phyloP scores from a whole-genome alignment of 805 yeast genomes.

The Wickerhamomyces rabaulensis region DNA sequence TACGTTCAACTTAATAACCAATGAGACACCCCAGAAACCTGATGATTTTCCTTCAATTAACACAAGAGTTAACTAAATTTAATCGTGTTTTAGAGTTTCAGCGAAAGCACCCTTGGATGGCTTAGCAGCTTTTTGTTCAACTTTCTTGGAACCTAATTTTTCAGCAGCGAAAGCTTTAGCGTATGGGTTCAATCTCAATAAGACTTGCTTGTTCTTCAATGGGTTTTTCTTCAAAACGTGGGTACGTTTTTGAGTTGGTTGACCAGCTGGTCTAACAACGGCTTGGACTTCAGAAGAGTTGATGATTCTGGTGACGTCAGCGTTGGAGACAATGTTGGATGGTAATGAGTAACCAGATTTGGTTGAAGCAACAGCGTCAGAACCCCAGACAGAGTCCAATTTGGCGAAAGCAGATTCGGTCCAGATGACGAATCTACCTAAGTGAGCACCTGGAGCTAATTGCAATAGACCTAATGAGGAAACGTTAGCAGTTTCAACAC shows the following conservation, averaged over 20 bases:
- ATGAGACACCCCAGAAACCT: not conserved
- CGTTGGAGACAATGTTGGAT: slow-evolving; percentile 86
- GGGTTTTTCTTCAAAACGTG: slow-evolving; percentile 99
- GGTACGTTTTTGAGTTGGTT: slow-evolving; percentile 86
- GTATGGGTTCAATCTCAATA: slow-evolving; percentile 98
- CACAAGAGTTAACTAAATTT: slow-evolving; percentile 18
- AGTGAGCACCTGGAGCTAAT: slow-evolving; percentile 99
- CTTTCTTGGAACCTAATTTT: slow-evolving; percentile 84
- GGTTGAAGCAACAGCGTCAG: slow-evolving; percentile 76
- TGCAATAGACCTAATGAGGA: slow-evolving; percentile 90
- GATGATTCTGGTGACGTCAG: slow-evolving; percentile 95
- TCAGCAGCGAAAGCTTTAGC: slow-evolving; percentile 94
- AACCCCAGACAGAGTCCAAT: slow-evolving; percentile 96
- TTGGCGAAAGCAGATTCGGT: slow-evolving; percentile 97
- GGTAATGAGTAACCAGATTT: slow-evolving; percentile 93
- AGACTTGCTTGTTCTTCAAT: slow-evolving; percentile 97
- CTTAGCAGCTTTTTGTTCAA: slow-evolving; percentile 52
- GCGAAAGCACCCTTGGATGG: slow-evolving; percentile 72
- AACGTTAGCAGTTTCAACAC: slow-evolving; percentile 96
- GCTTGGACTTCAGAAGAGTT: slow-evolving; percentile 99
- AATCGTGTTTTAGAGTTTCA: slow-evolving; percentile 60
- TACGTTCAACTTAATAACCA: not conserved
- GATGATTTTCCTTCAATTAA: not conserved
- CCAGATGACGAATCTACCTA: slow-evolving; percentile 99
- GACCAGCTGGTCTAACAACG: slow-evolving; percentile 95